These are phyloP conservation scores for Xylaria flabelliformis DNA, from an alignment of 495 filamentous ascomycete species.

Conservation along the genomic window DNA sequence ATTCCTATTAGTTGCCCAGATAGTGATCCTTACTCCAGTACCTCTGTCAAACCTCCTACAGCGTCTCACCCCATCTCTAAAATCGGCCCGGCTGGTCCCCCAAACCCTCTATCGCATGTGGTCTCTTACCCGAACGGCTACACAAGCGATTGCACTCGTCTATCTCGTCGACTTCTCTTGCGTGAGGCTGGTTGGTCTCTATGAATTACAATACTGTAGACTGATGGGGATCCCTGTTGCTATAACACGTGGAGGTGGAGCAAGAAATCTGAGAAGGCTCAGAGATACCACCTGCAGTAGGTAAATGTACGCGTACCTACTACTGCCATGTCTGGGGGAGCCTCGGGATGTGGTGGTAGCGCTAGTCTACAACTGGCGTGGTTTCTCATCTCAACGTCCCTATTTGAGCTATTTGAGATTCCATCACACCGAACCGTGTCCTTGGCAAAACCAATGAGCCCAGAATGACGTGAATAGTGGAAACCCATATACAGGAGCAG, in stretches of 20 bases:
- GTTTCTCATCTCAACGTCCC: not conserved
- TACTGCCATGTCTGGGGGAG: not conserved
- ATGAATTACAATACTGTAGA: not conserved
- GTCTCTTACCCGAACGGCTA: not conserved
- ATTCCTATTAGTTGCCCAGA: not conserved
- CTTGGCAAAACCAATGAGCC: constrained; percentile 14
- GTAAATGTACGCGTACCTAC: not conserved
- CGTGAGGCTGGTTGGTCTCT: not conserved
- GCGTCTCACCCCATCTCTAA: not conserved
- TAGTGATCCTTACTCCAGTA: not conserved
- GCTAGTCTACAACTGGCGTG: not conserved
- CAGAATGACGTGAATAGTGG: not conserved
- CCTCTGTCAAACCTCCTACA: not conserved
- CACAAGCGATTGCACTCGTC: not conserved
- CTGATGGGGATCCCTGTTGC: not conserved
- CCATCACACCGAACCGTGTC: constrained; percentile 16
- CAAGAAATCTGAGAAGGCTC: not conserved
- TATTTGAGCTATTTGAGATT: constrained; percentile 8
- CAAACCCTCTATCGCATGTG: not conserved
- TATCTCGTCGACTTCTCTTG: not conserved
- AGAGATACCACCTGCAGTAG: constrained; percentile 4
- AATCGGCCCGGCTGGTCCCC: not conserved
- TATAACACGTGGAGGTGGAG: constrained; percentile 10
- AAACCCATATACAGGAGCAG: not conserved
- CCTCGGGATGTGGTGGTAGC: not conserved